These are phyloP conservation scores for Aspergillus ostianus DNA, from an alignment of 495 filamentous ascomycete species.

Conservation along the genomic window DNA sequence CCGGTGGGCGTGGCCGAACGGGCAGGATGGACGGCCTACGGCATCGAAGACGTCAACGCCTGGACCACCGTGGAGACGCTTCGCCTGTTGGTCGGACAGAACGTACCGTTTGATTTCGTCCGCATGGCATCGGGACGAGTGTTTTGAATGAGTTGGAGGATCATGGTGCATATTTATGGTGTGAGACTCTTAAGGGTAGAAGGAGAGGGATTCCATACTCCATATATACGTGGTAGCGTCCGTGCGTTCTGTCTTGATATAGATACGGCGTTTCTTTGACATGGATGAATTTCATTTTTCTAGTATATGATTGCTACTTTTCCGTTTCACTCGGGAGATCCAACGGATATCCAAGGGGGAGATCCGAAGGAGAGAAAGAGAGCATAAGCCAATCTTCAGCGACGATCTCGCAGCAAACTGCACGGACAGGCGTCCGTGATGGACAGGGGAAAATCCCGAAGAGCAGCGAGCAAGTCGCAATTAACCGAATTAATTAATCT, in stretches of 20 bases:
- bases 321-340: too few species aligned
- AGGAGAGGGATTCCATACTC: too few species aligned
- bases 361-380: too few species aligned
- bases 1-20: slow-evolving; percentile 65
- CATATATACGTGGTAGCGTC: neutral
- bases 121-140: slow-evolving; percentile 69
- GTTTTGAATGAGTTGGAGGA: slow-evolving; percentile 47
- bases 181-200: too few species aligned
- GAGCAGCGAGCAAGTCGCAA: neutral
- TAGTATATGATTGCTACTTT: too few species aligned
- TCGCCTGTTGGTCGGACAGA: slow-evolving; percentile 74
- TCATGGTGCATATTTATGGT: too few species aligned
- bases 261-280: too few species aligned
- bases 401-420: too few species aligned
- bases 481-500: slow-evolving; percentile 5
- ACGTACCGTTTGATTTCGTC: slow-evolving; percentile 85
- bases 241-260: slow-evolving; percentile 1
- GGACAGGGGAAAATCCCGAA: slow-evolving; percentile 22
- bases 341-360: too few species aligned
- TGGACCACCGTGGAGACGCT: slow-evolving; percentile 82
- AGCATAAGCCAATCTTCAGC: too few species aligned
- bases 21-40: slow-evolving; percentile 76
- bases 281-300: too few species aligned
- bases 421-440: slow-evolving; percentile 20
- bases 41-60: slow-evolving; percentile 71